Base-by-base conservation (phyloP, 345 rosid genomes). In the Cochlearia excelsa region DNA sequence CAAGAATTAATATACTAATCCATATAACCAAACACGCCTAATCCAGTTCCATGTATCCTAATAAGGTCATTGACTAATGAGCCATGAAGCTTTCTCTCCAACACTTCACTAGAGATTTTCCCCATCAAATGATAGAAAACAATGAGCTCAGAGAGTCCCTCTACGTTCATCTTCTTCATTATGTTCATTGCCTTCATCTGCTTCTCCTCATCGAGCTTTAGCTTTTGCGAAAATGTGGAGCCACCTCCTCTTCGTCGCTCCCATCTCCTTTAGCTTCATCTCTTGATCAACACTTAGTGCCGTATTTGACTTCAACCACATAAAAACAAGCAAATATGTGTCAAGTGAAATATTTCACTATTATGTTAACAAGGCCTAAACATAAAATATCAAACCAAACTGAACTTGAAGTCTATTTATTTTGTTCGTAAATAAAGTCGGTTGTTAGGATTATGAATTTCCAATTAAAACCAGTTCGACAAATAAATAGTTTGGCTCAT, bases 81-180 rank as follows among this genome's bases (percentile, higher is more conserved):
- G 30, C 30, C 68, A 62, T 49, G 31, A 34, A 80, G 47, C 75
- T 87, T 87, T 47, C 71, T 83, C 51, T 87, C 88, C 65, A 84
- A 39, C 8, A 80, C 86, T 48, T 87, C 85, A 8, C 79, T 76
- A 77, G 91, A 90, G 5, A 87, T 80, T 66, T 81, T 79, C 6
- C 81, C 85, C 94, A 90, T 87, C 86, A 78, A 77, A 3, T 55
- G 66, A 77, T 90, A 87, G 67, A 90, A 85, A 46, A 87, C 75
- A 72, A 80, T 54, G 34, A 82, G 75, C 69, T 90, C 95, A 23
- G 90, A 83, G 39, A 90, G 54, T 49, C 82, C 71, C 41, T 85
- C 94, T n/a, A 58, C 84, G 4, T 91, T 75, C 94, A 85, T 85
- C 51, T 81, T 83, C 59, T 82, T 81, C 65, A 90, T 73, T 62